These are phyloP conservation scores for Fomitopsis serialis DNA, from an alignment of 768 basidiomycete genomes.

Conservation along the genomic window DNA sequence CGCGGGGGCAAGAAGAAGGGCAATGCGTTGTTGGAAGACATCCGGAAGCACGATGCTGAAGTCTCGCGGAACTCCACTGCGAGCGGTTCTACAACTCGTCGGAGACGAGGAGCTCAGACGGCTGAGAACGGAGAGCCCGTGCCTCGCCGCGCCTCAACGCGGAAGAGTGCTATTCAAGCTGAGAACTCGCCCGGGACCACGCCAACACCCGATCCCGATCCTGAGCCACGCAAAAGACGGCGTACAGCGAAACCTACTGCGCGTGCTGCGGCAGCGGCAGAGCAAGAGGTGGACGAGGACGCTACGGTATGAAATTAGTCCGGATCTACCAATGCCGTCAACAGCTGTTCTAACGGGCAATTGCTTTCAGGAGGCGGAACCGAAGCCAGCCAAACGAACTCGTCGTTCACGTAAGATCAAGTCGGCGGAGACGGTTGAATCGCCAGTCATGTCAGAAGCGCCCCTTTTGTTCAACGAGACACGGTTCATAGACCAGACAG, in stretches of 20 bases:
- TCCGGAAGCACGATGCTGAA: constrained; percentile 65
- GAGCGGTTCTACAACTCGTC: constrained; percentile 5
- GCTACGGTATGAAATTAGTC: constrained; percentile 18
- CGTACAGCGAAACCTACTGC: constrained; percentile 30
- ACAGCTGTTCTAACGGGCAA: not conserved
- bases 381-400: constrained; percentile 27
- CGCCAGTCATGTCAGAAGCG: constrained; percentile 20
- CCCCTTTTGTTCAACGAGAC: constrained; percentile 16
- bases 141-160: constrained; percentile 21
- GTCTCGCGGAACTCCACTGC: constrained; percentile 18
- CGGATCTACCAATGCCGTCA: not conserved
- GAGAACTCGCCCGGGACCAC: constrained; percentile 40
- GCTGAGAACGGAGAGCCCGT: constrained; percentile 4
- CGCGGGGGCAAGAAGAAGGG: constrained; percentile 70
- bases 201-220: constrained; percentile 67
- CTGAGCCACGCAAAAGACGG: constrained; percentile 42
- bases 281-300: constrained; percentile 28
- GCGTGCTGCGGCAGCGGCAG: constrained; percentile 23
- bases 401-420: constrained; percentile 27
- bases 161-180: constrained; percentile 34
- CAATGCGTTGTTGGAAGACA: constrained; percentile 76
- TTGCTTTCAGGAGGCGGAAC: constrained; percentile 21
- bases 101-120: constrained; percentile 6
- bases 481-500: constrained; percentile 21
- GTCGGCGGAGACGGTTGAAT: constrained; percentile 17